Conservation (phyloP, 257 asterid species). For the Cinchona pubescens region DNA sequence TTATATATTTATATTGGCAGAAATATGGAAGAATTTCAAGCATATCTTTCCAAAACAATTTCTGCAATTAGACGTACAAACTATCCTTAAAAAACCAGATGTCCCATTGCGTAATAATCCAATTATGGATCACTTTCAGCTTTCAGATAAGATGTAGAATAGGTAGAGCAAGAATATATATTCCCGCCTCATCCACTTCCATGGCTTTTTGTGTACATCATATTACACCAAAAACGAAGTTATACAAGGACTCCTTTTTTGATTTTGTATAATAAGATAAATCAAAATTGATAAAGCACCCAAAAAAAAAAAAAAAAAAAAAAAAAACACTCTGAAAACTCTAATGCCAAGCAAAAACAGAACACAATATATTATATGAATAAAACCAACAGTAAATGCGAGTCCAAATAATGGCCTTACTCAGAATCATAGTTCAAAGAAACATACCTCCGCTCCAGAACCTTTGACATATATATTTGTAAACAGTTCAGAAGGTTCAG, state of each 20-base stretch:
- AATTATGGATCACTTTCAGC: background rate
- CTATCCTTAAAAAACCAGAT: background rate
- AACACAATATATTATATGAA: background rate
- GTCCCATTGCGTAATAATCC: background rate
- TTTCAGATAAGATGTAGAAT: background rate
- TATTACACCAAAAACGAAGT: background rate
- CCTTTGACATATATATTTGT: conserved; percentile 81
- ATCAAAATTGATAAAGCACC: background rate
- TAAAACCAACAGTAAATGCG: background rate
- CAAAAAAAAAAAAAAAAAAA: too few relatives aligned
- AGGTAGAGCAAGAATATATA: background rate
- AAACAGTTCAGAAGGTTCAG: conserved; percentile 93
- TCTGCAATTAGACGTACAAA: background rate
- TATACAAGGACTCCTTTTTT: background rate
- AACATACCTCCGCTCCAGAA: conserved; percentile 74
- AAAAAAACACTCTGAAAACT: background rate
- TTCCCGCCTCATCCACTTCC: background rate
- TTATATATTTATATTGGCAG: background rate
- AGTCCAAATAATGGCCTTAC: background rate
- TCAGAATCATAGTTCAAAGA: background rate
- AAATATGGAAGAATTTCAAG: background rate
- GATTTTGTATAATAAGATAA: background rate
- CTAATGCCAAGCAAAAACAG: too few relatives aligned
- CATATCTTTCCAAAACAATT: too few relatives aligned
- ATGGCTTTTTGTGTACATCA: background rate